A percentile compares a stretch with the other conserved stretches of the same genome.
Evolutionary conservation across 306 rosid species (phyloP).

Genomic region (Cucurbita argyrosperma): DNA sequence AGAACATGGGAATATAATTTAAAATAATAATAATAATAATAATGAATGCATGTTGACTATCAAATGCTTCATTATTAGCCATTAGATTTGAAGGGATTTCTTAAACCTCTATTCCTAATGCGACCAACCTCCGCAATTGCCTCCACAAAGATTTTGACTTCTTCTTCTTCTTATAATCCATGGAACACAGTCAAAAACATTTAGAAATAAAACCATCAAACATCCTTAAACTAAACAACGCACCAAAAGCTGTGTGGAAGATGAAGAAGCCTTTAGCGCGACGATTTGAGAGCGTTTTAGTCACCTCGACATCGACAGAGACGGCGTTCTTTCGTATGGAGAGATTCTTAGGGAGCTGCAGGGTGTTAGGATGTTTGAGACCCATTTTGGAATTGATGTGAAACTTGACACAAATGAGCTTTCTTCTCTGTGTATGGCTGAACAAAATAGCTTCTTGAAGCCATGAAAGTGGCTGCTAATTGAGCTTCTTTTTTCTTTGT

Average conservation of each 20-base stretch:
- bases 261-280: slow-evolving; percentile 44
- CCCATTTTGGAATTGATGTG: slow-evolving; percentile 53
- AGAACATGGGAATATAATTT: too few relatives aligned
- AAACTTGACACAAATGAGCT: slow-evolving; percentile 41
- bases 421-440: slow-evolving; percentile 32
- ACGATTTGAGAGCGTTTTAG: slow-evolving; percentile 21
- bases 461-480: background rate
- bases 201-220: background rate
- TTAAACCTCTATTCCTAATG: background rate
- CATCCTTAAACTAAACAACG: background rate
- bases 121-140: background rate
- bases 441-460: slow-evolving; percentile 41
- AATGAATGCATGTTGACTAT: too few relatives aligned
- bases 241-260: slow-evolving; percentile 20
- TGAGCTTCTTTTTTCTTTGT: too few relatives aligned
- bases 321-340: slow-evolving; percentile 43
- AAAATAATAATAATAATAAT: too few relatives aligned
- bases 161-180: background rate
- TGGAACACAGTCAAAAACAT: background rate
- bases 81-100: background rate
- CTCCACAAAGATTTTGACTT: too few relatives aligned
- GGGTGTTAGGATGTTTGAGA: slow-evolving; percentile 43
- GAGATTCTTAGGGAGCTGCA: slow-evolving; percentile 69
- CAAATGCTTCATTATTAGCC: background rate
- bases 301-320: slow-evolving; percentile 37